phyloP scores from a whole-genome alignment of 1,284 basidiomycete species.

The Mycena sp. region DNA sequence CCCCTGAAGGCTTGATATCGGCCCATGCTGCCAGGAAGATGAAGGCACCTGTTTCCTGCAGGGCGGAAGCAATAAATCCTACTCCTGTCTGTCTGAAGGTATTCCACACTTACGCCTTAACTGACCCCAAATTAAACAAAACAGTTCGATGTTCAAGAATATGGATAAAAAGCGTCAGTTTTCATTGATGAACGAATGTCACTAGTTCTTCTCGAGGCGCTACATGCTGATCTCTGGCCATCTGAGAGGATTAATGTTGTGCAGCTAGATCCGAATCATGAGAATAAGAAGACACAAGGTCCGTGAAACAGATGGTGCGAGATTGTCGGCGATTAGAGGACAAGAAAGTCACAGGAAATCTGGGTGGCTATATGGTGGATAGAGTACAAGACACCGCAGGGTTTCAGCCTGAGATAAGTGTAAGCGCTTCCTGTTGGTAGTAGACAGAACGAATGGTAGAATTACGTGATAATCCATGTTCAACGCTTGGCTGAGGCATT shows the following conservation, averaged over 20 bases:
- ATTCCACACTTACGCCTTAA: too few relatives aligned
- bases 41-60: too few relatives aligned
- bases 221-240: slow-evolving; percentile 2
- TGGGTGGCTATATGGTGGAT: too few relatives aligned
- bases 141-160: neutral
- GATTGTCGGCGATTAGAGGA: slow-evolving; percentile 7
- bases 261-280: slow-evolving; percentile 20
- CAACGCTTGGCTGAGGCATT: slow-evolving; percentile 22
- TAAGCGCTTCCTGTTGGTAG: neutral
- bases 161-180: neutral
- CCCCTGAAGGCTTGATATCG: slow-evolving; percentile 7
- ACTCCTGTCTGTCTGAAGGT: too few relatives aligned
- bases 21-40: too few relatives aligned
- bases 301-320: slow-evolving; percentile 20
- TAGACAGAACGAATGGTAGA: neutral
- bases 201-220: neutral
- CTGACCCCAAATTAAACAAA: slow-evolving; percentile 5
- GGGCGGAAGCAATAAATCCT: too few relatives aligned
- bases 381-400: slow-evolving; percentile 1
- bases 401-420: slow-evolving; percentile 9
- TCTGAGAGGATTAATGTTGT: neutral
- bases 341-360: neutral
- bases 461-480: neutral
- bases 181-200: slow-evolving; percentile 1
- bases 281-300: neutral